phyloP scores from a whole-genome alignment of 345 rosid genomes.

The Noccaea caerulescens region DNA sequence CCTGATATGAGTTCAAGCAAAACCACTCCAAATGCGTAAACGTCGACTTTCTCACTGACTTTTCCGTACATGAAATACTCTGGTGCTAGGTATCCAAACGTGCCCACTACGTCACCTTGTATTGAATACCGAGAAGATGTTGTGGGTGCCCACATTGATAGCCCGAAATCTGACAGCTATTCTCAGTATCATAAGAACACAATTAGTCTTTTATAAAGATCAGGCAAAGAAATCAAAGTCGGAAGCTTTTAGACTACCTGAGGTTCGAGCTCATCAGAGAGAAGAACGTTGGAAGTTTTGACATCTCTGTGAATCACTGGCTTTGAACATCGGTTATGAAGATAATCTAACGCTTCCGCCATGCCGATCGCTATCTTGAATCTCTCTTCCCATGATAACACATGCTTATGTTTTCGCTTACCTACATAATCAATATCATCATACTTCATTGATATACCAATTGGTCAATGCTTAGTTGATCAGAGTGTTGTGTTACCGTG shows the following conservation, averaged over 20 bases:
- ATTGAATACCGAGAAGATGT: slow-evolving; percentile 55
- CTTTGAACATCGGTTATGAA: slow-evolving; percentile 62
- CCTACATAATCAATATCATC: slow-evolving; percentile 25
- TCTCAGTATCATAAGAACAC: neutral
- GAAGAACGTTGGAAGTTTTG: slow-evolving; percentile 87
- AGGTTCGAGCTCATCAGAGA: slow-evolving; percentile 63
- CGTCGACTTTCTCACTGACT: slow-evolving; percentile 85
- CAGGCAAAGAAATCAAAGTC: neutral
- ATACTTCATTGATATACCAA: neutral
- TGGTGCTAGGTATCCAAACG: slow-evolving; percentile 96
- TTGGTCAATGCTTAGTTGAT: too few relatives aligned
- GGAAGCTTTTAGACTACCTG: slow-evolving; percentile 52
- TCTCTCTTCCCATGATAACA: slow-evolving; percentile 68
- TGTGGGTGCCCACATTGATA: slow-evolving; percentile 80
- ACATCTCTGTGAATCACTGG: slow-evolving; percentile 88
- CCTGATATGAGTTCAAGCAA: slow-evolving; percentile 84
- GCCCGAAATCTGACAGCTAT: slow-evolving; percentile 88
- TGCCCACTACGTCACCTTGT: slow-evolving; percentile 77
- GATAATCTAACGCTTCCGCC: slow-evolving; percentile 72
- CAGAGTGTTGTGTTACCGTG: slow-evolving; percentile 51
- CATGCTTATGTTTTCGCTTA: slow-evolving; percentile 26
- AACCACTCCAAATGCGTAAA: slow-evolving; percentile 86
- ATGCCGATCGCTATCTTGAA: slow-evolving; percentile 61
- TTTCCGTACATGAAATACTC: slow-evolving; percentile 96
- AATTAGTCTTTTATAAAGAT: neutral